Evolutionary conservation across 1,139 yeast genomes (phyloP).

Genomic region (Trichomonascaceae sp.): DNA sequence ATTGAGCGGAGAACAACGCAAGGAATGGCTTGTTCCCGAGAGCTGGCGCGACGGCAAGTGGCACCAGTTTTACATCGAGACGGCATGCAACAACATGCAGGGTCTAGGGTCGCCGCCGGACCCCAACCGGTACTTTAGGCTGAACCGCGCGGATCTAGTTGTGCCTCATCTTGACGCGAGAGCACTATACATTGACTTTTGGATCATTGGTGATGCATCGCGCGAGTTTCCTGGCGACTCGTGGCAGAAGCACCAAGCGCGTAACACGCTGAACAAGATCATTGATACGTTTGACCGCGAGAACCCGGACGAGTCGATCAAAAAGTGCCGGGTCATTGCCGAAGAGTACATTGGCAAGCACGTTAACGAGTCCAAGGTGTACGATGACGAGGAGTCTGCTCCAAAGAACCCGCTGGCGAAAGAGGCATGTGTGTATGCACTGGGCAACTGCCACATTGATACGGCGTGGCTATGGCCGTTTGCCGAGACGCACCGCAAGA

Average conservation of each 20-base stretch:
- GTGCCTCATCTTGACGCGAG: conserved; percentile 75
- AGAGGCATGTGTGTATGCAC: conserved; percentile 44
- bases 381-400: conserved; percentile 19
- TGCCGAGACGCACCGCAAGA: conserved; percentile 85
- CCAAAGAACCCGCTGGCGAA: conserved; percentile 19
- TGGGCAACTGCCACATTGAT: conserved; percentile 95
- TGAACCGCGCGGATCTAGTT: conserved; percentile 62
- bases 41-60: conserved; percentile 34
- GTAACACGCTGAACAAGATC: conserved; percentile 61
- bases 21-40: conserved; percentile 61
- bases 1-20: conserved; percentile 73
- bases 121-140: conserved; percentile 53
- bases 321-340: conserved; percentile 56
- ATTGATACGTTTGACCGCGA: conserved; percentile 67
- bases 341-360: conserved; percentile 47
- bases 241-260: conserved; percentile 79
- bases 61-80: conserved; percentile 62
- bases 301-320: conserved; percentile 34
- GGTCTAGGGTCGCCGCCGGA: conserved; percentile 67
- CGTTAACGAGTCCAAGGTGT: conserved; percentile 53
- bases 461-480: conserved; percentile 99
- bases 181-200: conserved; percentile 64
- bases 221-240: conserved; percentile 62
- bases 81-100: conserved; percentile 91
- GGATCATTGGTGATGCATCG: conserved; percentile 85